Percentiles rank a stretch among this genome's conserved stretches.
Evolutionary conservation across 768 basidiomycete genomes (phyloP).

Genomic region (Tulasnella sp.): DNA sequence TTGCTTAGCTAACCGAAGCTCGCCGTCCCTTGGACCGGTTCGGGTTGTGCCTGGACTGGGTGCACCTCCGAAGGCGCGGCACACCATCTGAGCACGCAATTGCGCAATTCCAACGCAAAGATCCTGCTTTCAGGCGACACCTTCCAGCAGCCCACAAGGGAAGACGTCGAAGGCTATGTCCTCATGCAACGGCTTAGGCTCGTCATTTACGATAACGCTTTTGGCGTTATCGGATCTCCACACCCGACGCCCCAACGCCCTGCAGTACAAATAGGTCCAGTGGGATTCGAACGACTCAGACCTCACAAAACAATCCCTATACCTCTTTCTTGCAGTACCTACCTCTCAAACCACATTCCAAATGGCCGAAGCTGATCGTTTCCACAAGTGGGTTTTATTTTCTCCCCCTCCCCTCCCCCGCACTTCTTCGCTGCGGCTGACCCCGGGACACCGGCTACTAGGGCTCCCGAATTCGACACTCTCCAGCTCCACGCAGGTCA

Average conservation of each 20-base stretch:
- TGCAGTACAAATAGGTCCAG: background rate
- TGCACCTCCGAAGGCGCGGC: background rate
- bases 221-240: background rate
- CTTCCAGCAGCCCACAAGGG: background rate
- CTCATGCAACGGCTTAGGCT: background rate
- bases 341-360: background rate
- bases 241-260: background rate
- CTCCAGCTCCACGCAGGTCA: slow-evolving; percentile 77
- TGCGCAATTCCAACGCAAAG: background rate
- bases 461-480: slow-evolving; percentile 68
- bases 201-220: slow-evolving; percentile 7
- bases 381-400: background rate
- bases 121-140: background rate
- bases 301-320: background rate
- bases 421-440: background rate
- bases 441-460: slow-evolving; percentile 24
- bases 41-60: background rate
- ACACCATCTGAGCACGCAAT: background rate
- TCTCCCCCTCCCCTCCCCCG: background rate
- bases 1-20: background rate
- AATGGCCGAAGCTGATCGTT: slow-evolving; percentile 7
- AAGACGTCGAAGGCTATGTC: background rate
- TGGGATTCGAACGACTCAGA: background rate
- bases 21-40: background rate
- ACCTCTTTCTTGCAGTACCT: background rate